Percentiles rank a stretch among this genome's conserved stretches.
Conservation (phyloP, 495 filamentous ascomycete genomes). For the Aspergillus cavernicola region DNA sequence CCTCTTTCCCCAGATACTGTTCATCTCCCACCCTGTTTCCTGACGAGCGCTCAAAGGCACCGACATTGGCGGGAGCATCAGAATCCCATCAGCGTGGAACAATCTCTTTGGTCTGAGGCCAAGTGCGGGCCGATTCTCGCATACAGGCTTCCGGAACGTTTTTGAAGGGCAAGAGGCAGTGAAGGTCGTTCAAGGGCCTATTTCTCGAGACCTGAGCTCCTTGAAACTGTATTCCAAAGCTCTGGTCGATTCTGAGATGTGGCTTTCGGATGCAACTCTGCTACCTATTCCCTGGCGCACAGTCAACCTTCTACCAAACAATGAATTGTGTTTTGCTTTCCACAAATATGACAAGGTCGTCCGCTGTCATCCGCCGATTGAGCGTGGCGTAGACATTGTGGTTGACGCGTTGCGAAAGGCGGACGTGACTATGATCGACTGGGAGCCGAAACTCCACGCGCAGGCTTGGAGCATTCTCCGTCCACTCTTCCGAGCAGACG, state of each 20-base stretch:
- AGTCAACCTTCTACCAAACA: too few relatives aligned
- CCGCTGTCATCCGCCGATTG: slow-evolving; percentile 30
- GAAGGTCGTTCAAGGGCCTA: slow-evolving; percentile 35
- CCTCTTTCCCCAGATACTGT: too few relatives aligned
- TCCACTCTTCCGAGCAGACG: slow-evolving; percentile 38
- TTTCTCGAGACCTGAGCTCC: slow-evolving; percentile 34
- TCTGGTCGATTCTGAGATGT: slow-evolving; percentile 17
- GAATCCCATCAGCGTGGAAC: neutral
- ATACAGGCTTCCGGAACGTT: slow-evolving; percentile 18
- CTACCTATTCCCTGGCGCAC: slow-evolving; percentile 32
- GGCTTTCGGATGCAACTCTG: slow-evolving; percentile 32
- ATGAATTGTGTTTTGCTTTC: too few relatives aligned
- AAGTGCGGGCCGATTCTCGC: neutral
- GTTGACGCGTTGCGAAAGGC: slow-evolving; percentile 29
- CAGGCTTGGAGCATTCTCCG: slow-evolving; percentile 31
- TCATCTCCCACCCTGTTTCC: too few relatives aligned
- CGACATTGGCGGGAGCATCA: slow-evolving; percentile 4
- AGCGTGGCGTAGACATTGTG: slow-evolving; percentile 36
- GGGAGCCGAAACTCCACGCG: slow-evolving; percentile 39
- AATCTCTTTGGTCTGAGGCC: neutral
- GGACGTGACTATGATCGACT: slow-evolving; percentile 38
- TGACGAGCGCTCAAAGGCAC: too few relatives aligned
- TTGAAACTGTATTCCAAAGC: slow-evolving; percentile 27
- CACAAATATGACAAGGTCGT: too few relatives aligned
- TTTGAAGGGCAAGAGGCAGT: slow-evolving; percentile 35